Evolutionary conservation across 1,139 yeast genomes (phyloP).

Genomic region (Geotrichum europaeum): DNA sequence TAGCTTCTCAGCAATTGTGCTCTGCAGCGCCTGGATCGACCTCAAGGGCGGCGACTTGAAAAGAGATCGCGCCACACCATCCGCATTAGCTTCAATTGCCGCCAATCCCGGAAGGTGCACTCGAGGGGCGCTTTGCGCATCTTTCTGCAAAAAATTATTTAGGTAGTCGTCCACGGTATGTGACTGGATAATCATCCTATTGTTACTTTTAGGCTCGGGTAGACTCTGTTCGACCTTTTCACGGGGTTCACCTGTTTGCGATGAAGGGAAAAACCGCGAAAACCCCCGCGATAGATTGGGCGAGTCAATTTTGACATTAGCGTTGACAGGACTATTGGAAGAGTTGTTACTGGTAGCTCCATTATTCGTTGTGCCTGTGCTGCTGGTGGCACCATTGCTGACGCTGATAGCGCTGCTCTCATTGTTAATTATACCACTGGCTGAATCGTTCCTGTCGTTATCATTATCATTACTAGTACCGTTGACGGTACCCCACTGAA

Average conservation of each 20-base stretch:
- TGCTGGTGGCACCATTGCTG: not conserved
- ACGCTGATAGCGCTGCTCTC: not conserved
- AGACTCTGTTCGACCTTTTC: not conserved
- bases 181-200: not conserved
- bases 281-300: not conserved
- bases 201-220: not conserved
- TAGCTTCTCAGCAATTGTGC: constrained; percentile 18
- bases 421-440: not conserved
- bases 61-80: not conserved
- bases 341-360: not conserved
- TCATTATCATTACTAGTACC: constrained; percentile 4
- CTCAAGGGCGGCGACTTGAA: constrained; percentile 12
- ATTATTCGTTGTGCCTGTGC: not conserved
- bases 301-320: not conserved
- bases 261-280: constrained; percentile 9
- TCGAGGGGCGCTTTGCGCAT: not conserved
- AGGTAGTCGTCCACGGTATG: not conserved
- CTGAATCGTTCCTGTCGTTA: not conserved
- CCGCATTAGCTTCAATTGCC: not conserved
- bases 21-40: constrained; percentile 18
- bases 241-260: not conserved
- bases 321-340: not conserved
- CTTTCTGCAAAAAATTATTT: not conserved
- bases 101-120: not conserved
- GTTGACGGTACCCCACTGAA: not conserved